Base-by-base conservation (phyloP, 2,329 filamentous ascomycete genomes). In the Ciborinia camelliae region DNA sequence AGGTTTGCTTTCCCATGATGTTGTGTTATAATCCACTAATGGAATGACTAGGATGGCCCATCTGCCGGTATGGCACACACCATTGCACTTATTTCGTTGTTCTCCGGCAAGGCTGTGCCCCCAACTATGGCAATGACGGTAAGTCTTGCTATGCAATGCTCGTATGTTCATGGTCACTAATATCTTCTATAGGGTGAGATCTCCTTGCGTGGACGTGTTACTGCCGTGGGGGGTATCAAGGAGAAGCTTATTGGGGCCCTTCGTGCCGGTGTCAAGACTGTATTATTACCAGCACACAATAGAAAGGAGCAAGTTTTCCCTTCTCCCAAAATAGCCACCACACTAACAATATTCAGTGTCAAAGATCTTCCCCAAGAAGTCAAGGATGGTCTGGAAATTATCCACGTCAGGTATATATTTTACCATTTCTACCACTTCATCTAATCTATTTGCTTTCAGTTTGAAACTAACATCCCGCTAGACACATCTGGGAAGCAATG, bases 241-340 rank as follows among this genome's bases (percentile, higher is more conserved):
- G 94, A 99, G 85, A 99, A 99, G 78, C 83, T 98, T 62, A 98
- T 99, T 74, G 95, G 95, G 28, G 95, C 95, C 10, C 82, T 96
- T 74, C 85, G 94, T 63, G 95, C 95, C 2, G 95, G 95, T 35
- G 94, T 99, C 67, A 96, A 97, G 83, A 94, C 91, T 39, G 94
- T 99, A 9, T 77, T 99, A 66, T 81, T 99, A 9, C 95, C 95
- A 3, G 85, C 89, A 39, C 89, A 91, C 71, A 99, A 99, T 76
- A 85, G 88, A 68, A 98, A 98, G 79, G 95, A 99, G 73, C 73
- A 71, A 69, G 72, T 54, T 47, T 20, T 39, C 57, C 47, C 32
- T 48, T 37, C 28, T 37, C 23, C 48, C 12, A 23, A 6, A 35
- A 60, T 47, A 63, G 32, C 12, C 23, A 26, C 50, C 47, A 37